A percentile compares a stretch with the other conserved stretches of the same genome.
phyloP scores from a whole-genome alignment of 345 rosid genomes.

The Noccaea caerulescens region DNA sequence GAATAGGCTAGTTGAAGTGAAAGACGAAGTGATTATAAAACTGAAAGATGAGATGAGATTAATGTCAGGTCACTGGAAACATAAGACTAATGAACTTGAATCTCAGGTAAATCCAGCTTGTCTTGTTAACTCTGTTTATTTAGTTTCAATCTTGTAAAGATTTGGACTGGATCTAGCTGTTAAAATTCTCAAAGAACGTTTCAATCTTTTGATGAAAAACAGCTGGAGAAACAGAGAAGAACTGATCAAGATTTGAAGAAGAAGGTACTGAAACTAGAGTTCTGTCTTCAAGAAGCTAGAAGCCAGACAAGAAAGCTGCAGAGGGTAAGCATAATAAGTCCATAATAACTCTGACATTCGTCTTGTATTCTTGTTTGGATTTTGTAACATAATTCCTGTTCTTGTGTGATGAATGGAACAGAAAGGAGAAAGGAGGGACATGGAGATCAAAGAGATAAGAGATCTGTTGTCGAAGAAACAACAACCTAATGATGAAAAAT shows the following conservation, averaged over 20 bases:
- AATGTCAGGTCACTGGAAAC: conserved; percentile 85
- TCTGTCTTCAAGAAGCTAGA: conserved; percentile 49
- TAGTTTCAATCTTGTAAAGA: background rate
- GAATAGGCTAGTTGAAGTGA: conserved; percentile 54
- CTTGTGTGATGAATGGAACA: conserved; percentile 40
- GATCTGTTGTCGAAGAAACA: conserved; percentile 65
- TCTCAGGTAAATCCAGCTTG: conserved; percentile 56
- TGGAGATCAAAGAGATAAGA: conserved; percentile 68
- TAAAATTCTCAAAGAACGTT: background rate
- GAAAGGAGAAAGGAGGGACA: conserved; percentile 83
- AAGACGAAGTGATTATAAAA: conserved; percentile 69
- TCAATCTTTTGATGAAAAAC: conserved; percentile 10
- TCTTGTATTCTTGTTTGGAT: conserved; percentile 2
- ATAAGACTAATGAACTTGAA: conserved; percentile 73
- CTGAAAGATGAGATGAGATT: conserved; percentile 74
- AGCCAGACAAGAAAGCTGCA: conserved; percentile 75
- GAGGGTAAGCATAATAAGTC: conserved; percentile 51
- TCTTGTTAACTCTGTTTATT: background rate
- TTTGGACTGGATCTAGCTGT: background rate
- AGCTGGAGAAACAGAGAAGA: conserved; percentile 44
- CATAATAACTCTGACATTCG: background rate
- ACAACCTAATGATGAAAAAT: conserved; percentile 28
- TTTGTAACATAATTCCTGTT: background rate
- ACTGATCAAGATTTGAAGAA: conserved; percentile 44
- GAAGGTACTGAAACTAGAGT: conserved; percentile 44